Evolutionary conservation across 2,329 filamentous ascomycete species (phyloP), one percentile per base, ranked within the genome.

Genomic region (Sporothrix protearum): DNA sequence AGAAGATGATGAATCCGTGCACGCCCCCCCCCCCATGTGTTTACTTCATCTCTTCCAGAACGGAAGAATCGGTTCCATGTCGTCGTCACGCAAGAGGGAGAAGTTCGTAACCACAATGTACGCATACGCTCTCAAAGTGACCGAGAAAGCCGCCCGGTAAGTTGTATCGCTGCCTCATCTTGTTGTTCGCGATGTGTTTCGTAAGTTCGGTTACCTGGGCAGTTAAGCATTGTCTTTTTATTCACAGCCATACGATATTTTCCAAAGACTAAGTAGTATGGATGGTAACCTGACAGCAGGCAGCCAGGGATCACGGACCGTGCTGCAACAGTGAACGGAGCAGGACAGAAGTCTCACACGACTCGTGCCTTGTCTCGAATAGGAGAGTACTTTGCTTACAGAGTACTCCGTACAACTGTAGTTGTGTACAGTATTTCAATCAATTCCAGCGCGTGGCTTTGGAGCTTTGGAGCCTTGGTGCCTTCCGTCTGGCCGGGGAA

Each of bases 401-500:
- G 12, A 57, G 53, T 57, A 33, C n/a, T n/a, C n/a, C n/a, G n/a
- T 14, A 36, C 33, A 28, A 33, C 53, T 33, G 6, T 19, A 14
- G 10, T 57, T 8, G 33, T 39, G 33, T 39, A n/a, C 19, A 6
- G 33, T 33, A 25, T 22, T 25, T 36, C 45, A 66, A 49, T 49
- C 22, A n/a, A 49, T 33, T 49, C 5, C 8, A 12, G 22, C 25
- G 39, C 42, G 42, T 66, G 63, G 25, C 63, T 16, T n/a, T n/a
- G n/a, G n/a, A n/a, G 8, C 25, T 49, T 22, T 39, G 19, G n/a
- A n/a, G 30, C 55, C 55, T 39, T 61, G 2, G 12, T 8, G 59
- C 36, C 59, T 64, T 64, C 36, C 59, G 49, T 42, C 36, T 69
- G 53, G 53, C 68, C 68, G 68, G 68, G 68, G 61, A 69, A 69